A percentile compares a stretch with the other conserved stretches of the same genome.
Conservation (phyloP, 176 grass and related monocot genomes). For the Raddia distichophylla region DNA sequence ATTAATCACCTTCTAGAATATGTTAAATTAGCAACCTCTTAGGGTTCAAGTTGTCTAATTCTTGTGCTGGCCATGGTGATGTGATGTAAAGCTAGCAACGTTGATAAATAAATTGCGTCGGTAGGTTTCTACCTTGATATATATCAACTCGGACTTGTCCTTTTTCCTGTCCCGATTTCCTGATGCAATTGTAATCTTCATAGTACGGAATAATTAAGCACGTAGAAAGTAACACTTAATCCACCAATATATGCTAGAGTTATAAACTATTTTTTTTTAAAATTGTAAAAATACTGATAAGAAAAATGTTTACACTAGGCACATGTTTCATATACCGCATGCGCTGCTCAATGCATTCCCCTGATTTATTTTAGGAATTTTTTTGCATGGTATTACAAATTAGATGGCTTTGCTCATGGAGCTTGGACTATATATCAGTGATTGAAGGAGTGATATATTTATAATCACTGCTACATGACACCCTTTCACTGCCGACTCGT, state of each 20-base stretch:
- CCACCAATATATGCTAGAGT: constrained; percentile 19
- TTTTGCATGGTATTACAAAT: too few relatives aligned
- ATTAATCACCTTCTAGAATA: constrained; percentile 53
- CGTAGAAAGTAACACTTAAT: neutral
- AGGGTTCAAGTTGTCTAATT: constrained; percentile 51
- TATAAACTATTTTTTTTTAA: neutral
- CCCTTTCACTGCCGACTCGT: too few relatives aligned
- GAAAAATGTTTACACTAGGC: neutral
- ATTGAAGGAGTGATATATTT: too few relatives aligned
- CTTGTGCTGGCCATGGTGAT: constrained; percentile 44
- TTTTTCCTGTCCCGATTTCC: constrained; percentile 40
- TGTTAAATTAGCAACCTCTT: constrained; percentile 38
- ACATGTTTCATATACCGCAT: too few relatives aligned
- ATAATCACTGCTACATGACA: too few relatives aligned
- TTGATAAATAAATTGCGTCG: constrained; percentile 35
- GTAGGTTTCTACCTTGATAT: constrained; percentile 46
- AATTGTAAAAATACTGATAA: too few relatives aligned
- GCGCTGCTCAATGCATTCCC: too few relatives aligned
- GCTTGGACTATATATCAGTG: too few relatives aligned
- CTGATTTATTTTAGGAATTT: too few relatives aligned
- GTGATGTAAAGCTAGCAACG: constrained; percentile 55
- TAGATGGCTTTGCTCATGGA: too few relatives aligned
- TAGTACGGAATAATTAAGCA: constrained; percentile 34
- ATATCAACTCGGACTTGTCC: constrained; percentile 36
- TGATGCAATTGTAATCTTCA: constrained; percentile 35